phyloP scores from a whole-genome alignment of 305 asterid species.

The Striga hermonthica region DNA sequence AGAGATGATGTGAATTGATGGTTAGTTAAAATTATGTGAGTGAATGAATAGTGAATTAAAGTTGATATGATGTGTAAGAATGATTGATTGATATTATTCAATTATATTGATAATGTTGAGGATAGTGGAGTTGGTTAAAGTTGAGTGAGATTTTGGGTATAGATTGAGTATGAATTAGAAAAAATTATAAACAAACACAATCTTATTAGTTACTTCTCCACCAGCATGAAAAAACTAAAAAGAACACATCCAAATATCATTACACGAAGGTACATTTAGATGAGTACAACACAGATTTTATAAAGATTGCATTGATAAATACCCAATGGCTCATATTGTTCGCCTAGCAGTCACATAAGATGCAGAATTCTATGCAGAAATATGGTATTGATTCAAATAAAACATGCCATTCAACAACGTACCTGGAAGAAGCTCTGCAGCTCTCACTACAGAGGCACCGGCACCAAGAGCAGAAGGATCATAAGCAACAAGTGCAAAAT shows the following conservation, averaged over 20 bases:
- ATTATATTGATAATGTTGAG: too few species aligned
- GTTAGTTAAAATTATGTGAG: too few species aligned
- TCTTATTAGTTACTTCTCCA: neutral
- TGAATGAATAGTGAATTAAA: too few species aligned
- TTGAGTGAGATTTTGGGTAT: too few species aligned
- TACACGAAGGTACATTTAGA: neutral
- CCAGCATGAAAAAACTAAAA: neutral
- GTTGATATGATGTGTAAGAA: too few species aligned
- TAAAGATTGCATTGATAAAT: neutral
- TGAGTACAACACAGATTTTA: neutral
- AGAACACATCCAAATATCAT: neutral
- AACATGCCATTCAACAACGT: constrained; percentile 39
- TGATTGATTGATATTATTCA: too few species aligned
- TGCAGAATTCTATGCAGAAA: neutral
- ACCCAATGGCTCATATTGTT: neutral
- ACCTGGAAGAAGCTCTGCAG: constrained; percentile 99
- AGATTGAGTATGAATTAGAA: too few species aligned
- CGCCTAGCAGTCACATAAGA: neutral
- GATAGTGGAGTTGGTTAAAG: too few species aligned
- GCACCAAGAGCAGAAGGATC: constrained; percentile 88
- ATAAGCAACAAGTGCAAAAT: constrained; percentile 93
- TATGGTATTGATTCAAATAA: constrained; percentile 33
- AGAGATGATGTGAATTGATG: too few species aligned
- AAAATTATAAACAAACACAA: neutral
- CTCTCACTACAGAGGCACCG: constrained; percentile 81